Base-by-base conservation (phyloP, 192 early-diverging fungal genomes). In the Thoreauomyces humboldtii region DNA sequence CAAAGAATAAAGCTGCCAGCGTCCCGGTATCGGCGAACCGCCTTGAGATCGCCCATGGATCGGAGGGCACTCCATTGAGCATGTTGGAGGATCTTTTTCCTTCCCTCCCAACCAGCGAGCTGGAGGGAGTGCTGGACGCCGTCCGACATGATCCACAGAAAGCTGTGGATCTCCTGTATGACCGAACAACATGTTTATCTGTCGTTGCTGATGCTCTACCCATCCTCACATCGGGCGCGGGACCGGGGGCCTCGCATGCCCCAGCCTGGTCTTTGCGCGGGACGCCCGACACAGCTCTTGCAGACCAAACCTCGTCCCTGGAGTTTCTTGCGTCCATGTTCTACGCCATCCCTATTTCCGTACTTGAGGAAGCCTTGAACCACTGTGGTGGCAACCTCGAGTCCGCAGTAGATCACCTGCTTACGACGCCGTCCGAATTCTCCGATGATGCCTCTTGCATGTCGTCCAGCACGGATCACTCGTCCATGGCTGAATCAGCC, bases 351-450 rank as follows among this genome's bases (percentile, higher is more conserved):
- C 11, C 7, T 19, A n/a, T 35, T 2, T 57, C 55, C 14, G 5
- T 37, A 3, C 28, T 66, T 12, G 51, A 55, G 28, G 28, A 17
- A 4, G 41, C 64, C 28, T 31, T 57, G 11, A 6, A 14, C 2
- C 22, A 31, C 15, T 33, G 11, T 17, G 53, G 37, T n/a, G 54
- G 54, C 38, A 57, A 66, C 24, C 29, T 66, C 17, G 64, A 66
- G 32, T 27, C 14, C 19, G 64, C 64, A 7, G 54, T 57, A 5
- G 52, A 66, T 2, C 25, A 31, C 19, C 5, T 66, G 19, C 34
- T 66, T 6, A 21, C 61, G 14, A 27, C 19, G 14, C 25, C 19
- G 12, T 46, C 42, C 25, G 64, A 66, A 15, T 64, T 21, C 14
- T 24, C 32, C 7, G 64, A 66, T 19, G 64, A 57, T 29, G 24